Evolutionary conservation across 352 stramenopile species (phyloP), one percentile per base, ranked within the genome.

Genomic region (Phytopythium vexans): DNA sequence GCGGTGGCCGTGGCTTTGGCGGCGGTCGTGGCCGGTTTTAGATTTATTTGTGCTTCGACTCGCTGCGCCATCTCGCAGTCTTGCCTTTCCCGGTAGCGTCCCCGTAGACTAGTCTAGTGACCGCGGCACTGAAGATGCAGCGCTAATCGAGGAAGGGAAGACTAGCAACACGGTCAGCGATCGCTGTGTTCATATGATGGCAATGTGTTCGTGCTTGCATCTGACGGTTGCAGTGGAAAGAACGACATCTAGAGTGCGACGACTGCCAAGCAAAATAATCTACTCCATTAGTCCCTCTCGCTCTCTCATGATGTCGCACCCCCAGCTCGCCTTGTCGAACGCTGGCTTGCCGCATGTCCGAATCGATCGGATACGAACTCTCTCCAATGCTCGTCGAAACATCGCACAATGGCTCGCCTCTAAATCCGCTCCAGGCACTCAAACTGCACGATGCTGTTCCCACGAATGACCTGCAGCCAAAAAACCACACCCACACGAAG

Each of bases 361-460:
- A 27, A 27, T 27, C 21, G 2, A 27, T 27, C 21, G 21, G 21
- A 27, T 27, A 27, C 21, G 21, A 27, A 27, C 21, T 27, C 21
- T 27, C 21, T 1, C 21, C 21, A 27, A 27, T 60, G 45, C 34
- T 55, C 27, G 12, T 48, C 41, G 34, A 27, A n/a, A 49, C 1
- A 9, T 27, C 12, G 1, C 8, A 11, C 5, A 31, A 45, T 65
- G 11, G 36, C 50, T 45, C 10, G 33, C 21, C 49, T 34, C 73
- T 86, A 89, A 60, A 93, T 77, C 47, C 69, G 71, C 57, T 95
- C 86, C 12, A 95, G 70, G 61, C 84, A 94, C 59, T 96, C 86
- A 49, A 96, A 93, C 65, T 96, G 85, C 53, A 96, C 83, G 53
- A 96, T 93, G 56, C 86, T 96, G 71, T 94, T 96, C 52, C 86